phyloP scores from a whole-genome alignment of 306 rosid genomes.

The Abrus pulchellus region DNA sequence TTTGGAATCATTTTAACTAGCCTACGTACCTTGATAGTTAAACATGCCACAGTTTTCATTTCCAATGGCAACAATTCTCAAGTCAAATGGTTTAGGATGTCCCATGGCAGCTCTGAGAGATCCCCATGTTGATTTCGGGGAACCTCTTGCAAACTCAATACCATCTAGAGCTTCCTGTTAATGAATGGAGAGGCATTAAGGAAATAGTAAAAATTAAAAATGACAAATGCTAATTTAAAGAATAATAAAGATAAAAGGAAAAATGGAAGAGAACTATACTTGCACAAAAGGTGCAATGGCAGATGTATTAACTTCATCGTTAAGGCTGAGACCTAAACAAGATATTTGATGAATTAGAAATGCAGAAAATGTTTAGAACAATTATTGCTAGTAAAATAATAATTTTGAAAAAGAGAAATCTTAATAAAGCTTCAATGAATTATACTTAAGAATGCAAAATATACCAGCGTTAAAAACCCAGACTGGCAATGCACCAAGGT shows the following conservation, averaged over 20 bases:
- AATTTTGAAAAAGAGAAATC: too few species aligned
- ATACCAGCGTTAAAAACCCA: conserved; percentile 81
- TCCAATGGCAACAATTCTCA: conserved; percentile 77
- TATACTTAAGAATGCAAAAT: neutral
- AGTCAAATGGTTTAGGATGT: conserved; percentile 80
- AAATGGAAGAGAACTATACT: conserved; percentile 44
- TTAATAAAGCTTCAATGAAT: too few species aligned
- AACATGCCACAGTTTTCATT: conserved; percentile 76
- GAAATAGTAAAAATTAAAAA: too few species aligned
- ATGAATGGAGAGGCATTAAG: neutral
- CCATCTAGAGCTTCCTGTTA: conserved; percentile 88
- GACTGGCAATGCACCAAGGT: conserved; percentile 66
- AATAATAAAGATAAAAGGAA: too few species aligned
- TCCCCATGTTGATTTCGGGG: conserved; percentile 73
- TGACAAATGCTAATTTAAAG: neutral
- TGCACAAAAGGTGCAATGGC: conserved; percentile 73
- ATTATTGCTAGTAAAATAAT: too few species aligned
- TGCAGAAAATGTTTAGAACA: too few species aligned
- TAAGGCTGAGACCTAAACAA: conserved; percentile 68
- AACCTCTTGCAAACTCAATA: conserved; percentile 89
- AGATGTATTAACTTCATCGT: conserved; percentile 67
- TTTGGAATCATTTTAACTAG: too few species aligned
- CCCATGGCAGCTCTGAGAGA: conserved; percentile 84
- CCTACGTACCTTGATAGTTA: conserved; percentile 61
- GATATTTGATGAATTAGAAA: neutral